Evolutionary conservation across 371 early-diverging fungal species (phyloP), one percentile per base, ranked within the genome.

Genomic region (Mortierella sp.): DNA sequence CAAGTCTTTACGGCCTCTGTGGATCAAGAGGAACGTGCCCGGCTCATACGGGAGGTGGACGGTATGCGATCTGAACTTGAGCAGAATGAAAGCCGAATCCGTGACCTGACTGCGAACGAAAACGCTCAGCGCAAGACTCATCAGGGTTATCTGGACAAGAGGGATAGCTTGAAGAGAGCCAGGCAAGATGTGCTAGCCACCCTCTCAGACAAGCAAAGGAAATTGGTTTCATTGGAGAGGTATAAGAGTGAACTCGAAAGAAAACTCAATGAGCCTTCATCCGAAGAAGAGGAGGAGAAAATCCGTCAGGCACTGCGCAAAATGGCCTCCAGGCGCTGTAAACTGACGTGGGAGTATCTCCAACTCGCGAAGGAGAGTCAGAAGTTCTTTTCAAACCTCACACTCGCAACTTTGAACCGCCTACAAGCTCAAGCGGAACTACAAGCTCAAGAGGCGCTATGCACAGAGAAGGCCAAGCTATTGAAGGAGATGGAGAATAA

Each of bases 401-500:
- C 67, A 0, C 19, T 58, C 1, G 56, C 67, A 7, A 78, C 71
- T 23, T 26, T 79, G 38, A 64, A 58, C 30, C 59, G 71, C 19
- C 38, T 69, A 39, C 81, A 81, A 28, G 72, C 58, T 7, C 57
- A 69, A 27, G 65, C 72, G 12, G 65, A 69, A 38, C 42, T 72
- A 27, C 80, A 72, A 18, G 67, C 53, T 4, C 52, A 54, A 24
- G 67, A 71, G 42, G 52, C 43, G 19, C 67, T 57, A 21, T 70
- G 71, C 46, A 19, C 24, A 7, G 64, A 56, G 6, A 65, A 67
- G 16, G 71, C 61, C 6, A 54, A 64, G 13, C 47, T 61, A 10
- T 62, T 80, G 43, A 67, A 79, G 42, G 68, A 58, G 1, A 71
- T 71, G n/a, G 72, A 81, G 23, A 72, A 65, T 9, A 67, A 61